These are phyloP conservation scores for Scheffersomyces cryptocercus DNA, from an alignment of 1,139 yeast genomes.

Conservation along the genomic window DNA sequence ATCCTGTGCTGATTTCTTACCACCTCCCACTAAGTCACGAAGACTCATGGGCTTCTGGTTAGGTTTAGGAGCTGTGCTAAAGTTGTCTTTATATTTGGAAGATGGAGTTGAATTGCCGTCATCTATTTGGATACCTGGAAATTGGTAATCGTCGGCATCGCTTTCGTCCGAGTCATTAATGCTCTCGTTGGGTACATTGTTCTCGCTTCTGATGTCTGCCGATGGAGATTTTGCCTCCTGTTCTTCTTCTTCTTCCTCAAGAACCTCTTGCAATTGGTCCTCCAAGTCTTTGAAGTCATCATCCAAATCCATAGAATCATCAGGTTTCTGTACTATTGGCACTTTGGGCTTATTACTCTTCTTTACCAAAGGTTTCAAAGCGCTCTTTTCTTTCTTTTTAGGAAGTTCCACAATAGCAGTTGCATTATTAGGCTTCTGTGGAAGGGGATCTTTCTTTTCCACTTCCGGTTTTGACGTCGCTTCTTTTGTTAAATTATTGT, in stretches of 20 bases:
- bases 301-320: constrained; percentile 24
- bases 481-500: background rate
- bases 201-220: background rate
- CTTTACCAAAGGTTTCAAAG: constrained; percentile 5
- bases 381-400: background rate
- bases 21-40: constrained; percentile 37
- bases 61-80: constrained; percentile 1
- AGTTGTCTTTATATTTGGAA: constrained; percentile 5
- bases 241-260: constrained; percentile 26
- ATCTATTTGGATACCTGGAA: constrained; percentile 21
- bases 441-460: constrained; percentile 1
- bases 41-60: constrained; percentile 40
- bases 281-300: constrained; percentile 50
- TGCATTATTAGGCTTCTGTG: constrained; percentile 3
- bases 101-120: constrained; percentile 20
- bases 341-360: too few species aligned
- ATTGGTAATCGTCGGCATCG: constrained; percentile 27
- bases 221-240: background rate
- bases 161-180: constrained; percentile 26
- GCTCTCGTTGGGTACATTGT: background rate
- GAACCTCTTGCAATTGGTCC: constrained; percentile 44
- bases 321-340: constrained; percentile 10
- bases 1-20: constrained; percentile 12
- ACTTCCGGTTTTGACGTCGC: constrained; percentile 1
- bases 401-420: background rate